Base-by-base conservation (phyloP, 805 yeast species). In the Suhomyces sp. region DNA sequence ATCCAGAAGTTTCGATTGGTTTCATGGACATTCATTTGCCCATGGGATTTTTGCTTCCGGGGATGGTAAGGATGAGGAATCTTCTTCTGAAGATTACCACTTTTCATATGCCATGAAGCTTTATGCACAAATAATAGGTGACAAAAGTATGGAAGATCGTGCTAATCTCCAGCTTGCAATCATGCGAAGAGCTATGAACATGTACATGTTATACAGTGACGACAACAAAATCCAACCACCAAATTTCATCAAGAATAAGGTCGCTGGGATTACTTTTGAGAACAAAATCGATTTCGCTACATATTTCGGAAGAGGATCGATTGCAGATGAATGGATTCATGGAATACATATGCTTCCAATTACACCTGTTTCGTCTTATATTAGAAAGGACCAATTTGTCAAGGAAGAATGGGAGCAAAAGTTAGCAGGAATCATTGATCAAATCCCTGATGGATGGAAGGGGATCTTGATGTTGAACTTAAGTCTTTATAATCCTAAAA, bases 301-400 rank as follows among this genome's bases (percentile, higher is more conserved):
- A 0, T 83, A 80, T 55, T 83, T 83, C 52, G 90, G 90, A 12
- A 70, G 77, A 38, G 77, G 82, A n/a, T 55, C 76, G 5, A 56
- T 67, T 33, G 69, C 57, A 1, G 62, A 66, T 40, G 84, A 83
- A 50, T 83, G 79, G 65, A 79, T 83, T 31, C 90, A 83, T 48
- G 86, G 87, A 58, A 83, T 83, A 31, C 90, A 83, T 53, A 83
- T 84, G 70, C 63, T 83, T 21, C 93, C 91, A 13, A 70, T 82
- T 11, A 80, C 87, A 0, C 80, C 88, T 2, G 63, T 79, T 6
- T 79, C 87, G 4, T 75, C 83, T 0, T 79, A 71, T 47, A 68
- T 81, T 12, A 65, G 88, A 48, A 56, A 64, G 2, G 68, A 74
- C 4, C 54, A 53, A 4, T 83, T 79, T 60, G 83, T 76, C 3